Evolutionary conservation across 1,284 basidiomycete genomes (phyloP).

Genomic region (Sphaerobolus stellatus): DNA sequence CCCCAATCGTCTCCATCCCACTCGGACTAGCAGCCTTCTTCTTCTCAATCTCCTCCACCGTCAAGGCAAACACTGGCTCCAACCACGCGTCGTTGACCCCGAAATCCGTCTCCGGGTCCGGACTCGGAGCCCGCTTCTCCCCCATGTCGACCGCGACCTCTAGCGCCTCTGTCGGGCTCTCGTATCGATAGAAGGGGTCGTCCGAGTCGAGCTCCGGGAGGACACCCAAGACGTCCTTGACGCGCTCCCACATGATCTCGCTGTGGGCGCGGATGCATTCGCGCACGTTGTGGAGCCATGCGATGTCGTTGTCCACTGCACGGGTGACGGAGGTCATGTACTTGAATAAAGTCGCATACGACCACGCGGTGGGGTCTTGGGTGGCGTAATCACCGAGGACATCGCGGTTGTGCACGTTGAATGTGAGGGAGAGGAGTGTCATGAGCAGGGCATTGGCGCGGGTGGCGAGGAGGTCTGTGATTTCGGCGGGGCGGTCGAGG

Average conservation of each 20-base stretch:
- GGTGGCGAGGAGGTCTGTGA: constrained; percentile 55
- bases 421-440: constrained; percentile 66
- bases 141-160: no score
- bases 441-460: constrained; percentile 67
- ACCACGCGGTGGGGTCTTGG: constrained; percentile 54
- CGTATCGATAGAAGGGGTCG: no score
- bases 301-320: constrained; percentile 52
- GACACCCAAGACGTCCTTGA: constrained; percentile 75
- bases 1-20: no score
- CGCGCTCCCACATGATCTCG: constrained; percentile 78
- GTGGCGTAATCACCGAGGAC: not conserved
- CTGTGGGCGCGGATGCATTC: constrained; percentile 65
- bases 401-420: constrained; percentile 38
- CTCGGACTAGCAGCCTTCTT: no score
- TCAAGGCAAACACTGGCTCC: no score
- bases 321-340: constrained; percentile 64
- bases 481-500: constrained; percentile 68
- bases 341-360: constrained; percentile 52
- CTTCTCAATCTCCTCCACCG: no score
- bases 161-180: no score
- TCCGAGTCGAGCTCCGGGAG: constrained; percentile 72
- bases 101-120: no score
- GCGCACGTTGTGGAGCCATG: constrained; percentile 65
- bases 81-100: no score
- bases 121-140: no score